A percentile compares a stretch with the other conserved stretches of the same genome.
Evolutionary conservation across 768 basidiomycete species (phyloP).

Genomic region (Gymnopilus junonius): DNA sequence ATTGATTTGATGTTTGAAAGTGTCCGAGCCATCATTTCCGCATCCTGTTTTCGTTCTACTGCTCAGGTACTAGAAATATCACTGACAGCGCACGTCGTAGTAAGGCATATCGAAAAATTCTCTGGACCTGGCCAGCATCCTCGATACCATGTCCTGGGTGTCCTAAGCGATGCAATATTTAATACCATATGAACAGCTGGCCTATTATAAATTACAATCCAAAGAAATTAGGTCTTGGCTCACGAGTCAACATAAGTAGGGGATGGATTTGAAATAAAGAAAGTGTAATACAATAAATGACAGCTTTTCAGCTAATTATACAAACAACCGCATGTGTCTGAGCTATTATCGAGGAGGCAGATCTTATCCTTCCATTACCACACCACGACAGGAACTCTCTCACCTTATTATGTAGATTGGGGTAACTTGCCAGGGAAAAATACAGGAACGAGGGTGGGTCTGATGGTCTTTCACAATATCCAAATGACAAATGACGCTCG

Average conservation of each 20-base stretch:
- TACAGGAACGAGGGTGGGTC: neutral
- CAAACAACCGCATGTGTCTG: no score
- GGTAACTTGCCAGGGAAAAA: neutral
- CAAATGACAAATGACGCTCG: neutral
- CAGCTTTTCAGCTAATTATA: no score
- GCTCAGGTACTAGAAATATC: neutral
- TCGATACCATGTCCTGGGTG: neutral
- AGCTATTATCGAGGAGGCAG: no score
- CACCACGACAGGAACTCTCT: neutral
- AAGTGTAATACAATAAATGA: no score
- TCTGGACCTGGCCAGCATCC: neutral
- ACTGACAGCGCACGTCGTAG: neutral
- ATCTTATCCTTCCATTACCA: neutral
- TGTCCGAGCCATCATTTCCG: neutral
- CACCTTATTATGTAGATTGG: neutral
- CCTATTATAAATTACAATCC: neutral
- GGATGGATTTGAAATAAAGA: no score
- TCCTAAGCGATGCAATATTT: neutral
- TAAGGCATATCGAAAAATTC: neutral
- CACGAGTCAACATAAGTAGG: no score
- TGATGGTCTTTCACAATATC: neutral
- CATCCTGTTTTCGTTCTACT: neutral
- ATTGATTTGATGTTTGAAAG: neutral
- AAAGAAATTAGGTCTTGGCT: no score
- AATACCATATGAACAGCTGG: neutral